A percentile compares a stretch with the other conserved stretches of the same genome.
phyloP scores from a whole-genome alignment of 2,329 filamentous ascomycete genomes.

The Aspergillus ruber region DNA sequence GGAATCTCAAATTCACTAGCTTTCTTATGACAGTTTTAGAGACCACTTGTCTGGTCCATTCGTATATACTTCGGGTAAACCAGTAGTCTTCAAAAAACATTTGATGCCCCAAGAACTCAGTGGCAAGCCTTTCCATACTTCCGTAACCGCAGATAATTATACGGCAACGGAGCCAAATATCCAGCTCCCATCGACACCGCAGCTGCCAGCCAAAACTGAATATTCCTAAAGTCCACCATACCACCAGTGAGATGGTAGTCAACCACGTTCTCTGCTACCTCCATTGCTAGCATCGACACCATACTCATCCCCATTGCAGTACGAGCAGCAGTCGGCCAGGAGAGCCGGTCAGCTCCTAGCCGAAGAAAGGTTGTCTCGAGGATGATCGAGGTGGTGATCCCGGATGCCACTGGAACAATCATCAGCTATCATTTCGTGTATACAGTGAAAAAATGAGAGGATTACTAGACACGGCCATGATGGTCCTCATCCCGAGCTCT shows the following conservation, averaged over 20 bases:
- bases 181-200: conserved; percentile 18
- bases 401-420: conserved; percentile 42
- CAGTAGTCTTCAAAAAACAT: too few species aligned
- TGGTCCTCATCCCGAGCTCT: conserved; percentile 41
- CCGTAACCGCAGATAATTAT: conserved; percentile 46
- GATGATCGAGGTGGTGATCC: conserved; percentile 47
- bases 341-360: conserved; percentile 42
- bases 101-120: conserved; percentile 1
- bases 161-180: conserved; percentile 46
- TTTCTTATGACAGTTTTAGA: too few species aligned
- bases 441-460: too few species aligned
- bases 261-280: conserved; percentile 49
- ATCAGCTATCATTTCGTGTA: neutral
- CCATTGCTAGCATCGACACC: conserved; percentile 56
- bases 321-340: conserved; percentile 42
- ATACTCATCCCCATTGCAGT: conserved; percentile 55
- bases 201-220: conserved; percentile 49
- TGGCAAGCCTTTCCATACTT: conserved; percentile 41
- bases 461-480: conserved; percentile 50
- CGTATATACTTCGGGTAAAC: too few species aligned
- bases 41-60: too few species aligned
- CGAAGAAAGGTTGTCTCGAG: conserved; percentile 49
- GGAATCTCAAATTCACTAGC: too few species aligned
- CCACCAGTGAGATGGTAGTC: conserved; percentile 53
- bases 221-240: conserved; percentile 40